phyloP scores from a whole-genome alignment of 2,329 filamentous ascomycete species.

The Didymella glomerata region DNA sequence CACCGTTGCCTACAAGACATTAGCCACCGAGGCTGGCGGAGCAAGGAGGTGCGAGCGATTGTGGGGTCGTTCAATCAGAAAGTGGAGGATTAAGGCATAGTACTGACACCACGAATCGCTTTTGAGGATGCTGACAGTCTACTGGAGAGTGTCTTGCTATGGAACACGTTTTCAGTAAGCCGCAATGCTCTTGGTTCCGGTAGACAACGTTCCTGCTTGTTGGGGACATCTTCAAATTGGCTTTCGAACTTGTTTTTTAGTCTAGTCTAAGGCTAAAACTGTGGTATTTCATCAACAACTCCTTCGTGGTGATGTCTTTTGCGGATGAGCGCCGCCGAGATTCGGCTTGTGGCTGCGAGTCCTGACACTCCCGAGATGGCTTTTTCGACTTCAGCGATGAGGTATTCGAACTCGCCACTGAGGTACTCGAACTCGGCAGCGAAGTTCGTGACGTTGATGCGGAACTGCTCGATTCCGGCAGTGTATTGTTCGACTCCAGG shows the following conservation, averaged over 20 bases:
- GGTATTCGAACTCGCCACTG: not conserved
- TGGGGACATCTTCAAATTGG: slow-evolving; percentile 10
- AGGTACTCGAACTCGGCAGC: not conserved
- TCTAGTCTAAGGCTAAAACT: not conserved
- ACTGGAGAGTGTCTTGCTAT: too few species aligned
- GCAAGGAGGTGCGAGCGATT: not conserved
- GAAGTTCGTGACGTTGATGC: not conserved
- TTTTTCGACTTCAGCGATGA: not conserved
- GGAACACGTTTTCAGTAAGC: too few species aligned
- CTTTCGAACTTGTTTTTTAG: not conserved
- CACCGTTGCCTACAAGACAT: not conserved
- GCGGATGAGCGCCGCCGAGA: not conserved
- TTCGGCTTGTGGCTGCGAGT: not conserved
- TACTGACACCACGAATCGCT: too few species aligned
- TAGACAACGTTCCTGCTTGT: too few species aligned
- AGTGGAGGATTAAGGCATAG: not conserved
- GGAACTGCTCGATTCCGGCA: not conserved
- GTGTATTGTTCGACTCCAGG: not conserved
- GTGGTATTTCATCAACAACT: not conserved
- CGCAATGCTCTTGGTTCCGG: too few species aligned
- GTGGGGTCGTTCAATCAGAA: not conserved
- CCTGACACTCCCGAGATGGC: not conserved
- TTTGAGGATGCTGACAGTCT: too few species aligned
- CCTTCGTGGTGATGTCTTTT: not conserved
- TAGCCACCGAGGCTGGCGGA: not conserved